Conservation (phyloP, 1,139 yeast species). For the Kodamaea suecica region DNA sequence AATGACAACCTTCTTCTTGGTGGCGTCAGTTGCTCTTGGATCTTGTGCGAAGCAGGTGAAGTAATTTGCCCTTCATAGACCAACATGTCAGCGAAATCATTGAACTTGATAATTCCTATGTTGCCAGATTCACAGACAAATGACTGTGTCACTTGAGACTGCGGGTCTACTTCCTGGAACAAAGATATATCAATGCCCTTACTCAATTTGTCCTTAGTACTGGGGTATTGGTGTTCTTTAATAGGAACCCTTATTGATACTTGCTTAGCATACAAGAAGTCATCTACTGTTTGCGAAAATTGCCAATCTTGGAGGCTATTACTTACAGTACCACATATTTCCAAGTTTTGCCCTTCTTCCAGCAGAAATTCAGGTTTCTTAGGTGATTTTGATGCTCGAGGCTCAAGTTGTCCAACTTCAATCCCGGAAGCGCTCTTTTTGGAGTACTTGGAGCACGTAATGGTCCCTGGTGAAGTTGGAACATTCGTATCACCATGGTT, state of each 20-base stretch:
- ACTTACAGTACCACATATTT: neutral
- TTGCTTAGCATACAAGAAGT: neutral
- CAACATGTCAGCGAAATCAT: slow-evolving; percentile 16
- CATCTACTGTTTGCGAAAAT: neutral
- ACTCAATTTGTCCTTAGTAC: neutral
- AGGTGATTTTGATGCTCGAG: neutral
- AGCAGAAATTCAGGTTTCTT: neutral
- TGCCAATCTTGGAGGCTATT: neutral
- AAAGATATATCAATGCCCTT: neutral
- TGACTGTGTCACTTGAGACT: no score
- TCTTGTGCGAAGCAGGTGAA: slow-evolving; percentile 1
- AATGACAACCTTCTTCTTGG: slow-evolving; percentile 3
- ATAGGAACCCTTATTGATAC: neutral
- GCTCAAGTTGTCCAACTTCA: no score
- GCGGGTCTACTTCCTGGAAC: neutral
- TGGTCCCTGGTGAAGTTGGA: no score
- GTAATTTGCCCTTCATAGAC: slow-evolving; percentile 7
- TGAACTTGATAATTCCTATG: slow-evolving; percentile 14
- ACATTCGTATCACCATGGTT: neutral
- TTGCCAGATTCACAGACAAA: neutral
- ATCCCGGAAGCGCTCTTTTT: no score
- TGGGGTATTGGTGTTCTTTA: neutral
- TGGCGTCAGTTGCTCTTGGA: neutral
- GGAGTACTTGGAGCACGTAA: neutral
- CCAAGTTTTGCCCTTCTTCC: neutral